A percentile compares a stretch with the other conserved stretches of the same genome.
Evolutionary conservation across 2,329 filamentous ascomycete species (phyloP).

Genomic region (Botrytis hyacinthi): DNA sequence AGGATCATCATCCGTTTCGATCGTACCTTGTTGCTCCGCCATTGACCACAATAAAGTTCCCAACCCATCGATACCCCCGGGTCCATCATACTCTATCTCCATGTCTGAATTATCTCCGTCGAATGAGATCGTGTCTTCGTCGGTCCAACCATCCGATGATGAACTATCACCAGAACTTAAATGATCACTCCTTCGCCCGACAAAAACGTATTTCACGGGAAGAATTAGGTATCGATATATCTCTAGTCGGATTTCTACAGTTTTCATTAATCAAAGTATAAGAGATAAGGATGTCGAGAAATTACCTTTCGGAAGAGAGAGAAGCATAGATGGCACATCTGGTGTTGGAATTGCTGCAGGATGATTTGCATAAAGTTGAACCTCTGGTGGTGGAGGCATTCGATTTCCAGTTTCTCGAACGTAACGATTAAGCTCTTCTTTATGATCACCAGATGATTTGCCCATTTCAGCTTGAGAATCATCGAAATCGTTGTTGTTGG

Average conservation of each 20-base stretch:
- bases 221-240: slow-evolving; percentile 22
- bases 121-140: slow-evolving; percentile 10
- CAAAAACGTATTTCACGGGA: not conserved
- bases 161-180: not conserved
- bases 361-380: not conserved
- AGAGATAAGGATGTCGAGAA: not conserved
- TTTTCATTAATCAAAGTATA: not conserved
- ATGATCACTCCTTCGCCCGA: not conserved
- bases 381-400: too few relatives aligned
- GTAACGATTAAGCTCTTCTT: not conserved
- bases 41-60: not conserved
- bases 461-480: too few relatives aligned
- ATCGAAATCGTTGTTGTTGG: too few relatives aligned
- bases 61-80: not conserved
- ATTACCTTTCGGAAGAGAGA: not conserved
- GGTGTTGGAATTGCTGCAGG: not conserved
- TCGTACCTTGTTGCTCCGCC: not conserved
- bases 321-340: not conserved
- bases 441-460: not conserved
- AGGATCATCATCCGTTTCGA: not conserved
- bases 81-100: not conserved
- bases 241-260: slow-evolving; percentile 17
- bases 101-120: slow-evolving; percentile 8
- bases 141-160: slow-evolving; percentile 5
- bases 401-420: not conserved